A percentile compares a stretch with the other conserved stretches of the same genome.
Evolutionary conservation across 305 asterid species (phyloP).

Genomic region (Fraxinus latifolia): DNA sequence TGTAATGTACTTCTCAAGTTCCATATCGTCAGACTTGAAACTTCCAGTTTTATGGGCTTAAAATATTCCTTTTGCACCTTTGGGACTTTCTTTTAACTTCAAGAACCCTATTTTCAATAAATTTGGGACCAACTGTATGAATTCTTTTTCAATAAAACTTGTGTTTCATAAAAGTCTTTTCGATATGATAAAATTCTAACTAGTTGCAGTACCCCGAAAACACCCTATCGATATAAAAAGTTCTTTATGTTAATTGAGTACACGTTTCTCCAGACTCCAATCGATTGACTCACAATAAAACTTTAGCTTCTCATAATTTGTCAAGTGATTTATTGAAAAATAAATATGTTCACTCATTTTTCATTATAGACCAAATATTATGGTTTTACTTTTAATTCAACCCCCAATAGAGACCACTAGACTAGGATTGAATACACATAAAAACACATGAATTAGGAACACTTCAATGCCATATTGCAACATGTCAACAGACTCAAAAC

Average conservation of each 20-base stretch:
- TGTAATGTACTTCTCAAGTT: not conserved
- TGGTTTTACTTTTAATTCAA: not conserved
- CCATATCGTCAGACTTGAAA: not conserved
- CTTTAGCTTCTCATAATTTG: not conserved
- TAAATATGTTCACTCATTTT: not conserved
- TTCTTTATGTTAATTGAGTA: not conserved
- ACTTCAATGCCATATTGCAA: constrained; percentile 21
- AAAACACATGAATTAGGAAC: constrained; percentile 20
- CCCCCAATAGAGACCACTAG: not conserved
- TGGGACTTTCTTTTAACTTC: not conserved
- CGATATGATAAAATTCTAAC: not conserved
- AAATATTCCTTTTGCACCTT: not conserved
- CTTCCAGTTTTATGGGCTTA: not conserved
- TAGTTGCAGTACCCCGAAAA: not conserved
- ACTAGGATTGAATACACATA: not conserved
- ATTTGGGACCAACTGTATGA: not conserved
- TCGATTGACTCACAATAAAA: not conserved
- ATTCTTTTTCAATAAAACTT: not conserved
- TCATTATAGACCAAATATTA: not conserved
- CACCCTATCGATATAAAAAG: not conserved
- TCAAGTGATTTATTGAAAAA: not conserved
- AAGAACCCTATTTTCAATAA: not conserved
- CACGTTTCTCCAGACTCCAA: not conserved
- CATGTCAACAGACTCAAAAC: not conserved
- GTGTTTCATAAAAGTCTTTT: not conserved